These are phyloP conservation scores for Serendipita sp. DNA, from an alignment of 768 basidiomycete species.

Conservation along the genomic window DNA sequence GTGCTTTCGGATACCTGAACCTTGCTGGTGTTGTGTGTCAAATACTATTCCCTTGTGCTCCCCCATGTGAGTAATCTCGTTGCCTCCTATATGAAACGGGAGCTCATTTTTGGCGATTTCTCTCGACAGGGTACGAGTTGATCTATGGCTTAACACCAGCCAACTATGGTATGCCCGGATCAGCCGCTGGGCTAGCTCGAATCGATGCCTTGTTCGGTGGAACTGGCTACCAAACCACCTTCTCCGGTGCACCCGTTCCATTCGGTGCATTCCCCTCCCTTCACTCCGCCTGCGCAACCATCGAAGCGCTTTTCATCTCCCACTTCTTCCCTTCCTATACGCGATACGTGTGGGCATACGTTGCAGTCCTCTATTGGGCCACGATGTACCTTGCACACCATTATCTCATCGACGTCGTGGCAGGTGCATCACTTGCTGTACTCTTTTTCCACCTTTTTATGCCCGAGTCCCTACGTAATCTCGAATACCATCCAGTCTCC, in stretches of 20 bases:
- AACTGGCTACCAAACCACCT: constrained; percentile 58
- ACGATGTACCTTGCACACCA: constrained; percentile 99
- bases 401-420: constrained; percentile 95
- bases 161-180: constrained; percentile 80
- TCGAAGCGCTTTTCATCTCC: constrained; percentile 81
- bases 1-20: constrained; percentile 87
- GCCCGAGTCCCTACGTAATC: constrained; percentile 56
- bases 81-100: not conserved
- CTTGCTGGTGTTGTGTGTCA: constrained; percentile 75
- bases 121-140: constrained; percentile 67
- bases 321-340: constrained; percentile 80
- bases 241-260: constrained; percentile 77
- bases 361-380: constrained; percentile 81
- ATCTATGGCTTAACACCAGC: constrained; percentile 94
- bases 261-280: constrained; percentile 96
- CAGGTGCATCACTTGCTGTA: constrained; percentile 79
- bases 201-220: constrained; percentile 78
- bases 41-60: constrained; percentile 77
- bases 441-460: constrained; percentile 78
- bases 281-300: constrained; percentile 78
- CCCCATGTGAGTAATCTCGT: constrained; percentile 37
- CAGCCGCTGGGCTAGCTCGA: constrained; percentile 79
- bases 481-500: constrained; percentile 21
- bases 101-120: constrained; percentile 14
- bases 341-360: constrained; percentile 64